A percentile compares a stretch with the other conserved stretches of the same genome.
Evolutionary conservation across 331 rosid genomes (phyloP).

Genomic region (Malus hybrid): DNA sequence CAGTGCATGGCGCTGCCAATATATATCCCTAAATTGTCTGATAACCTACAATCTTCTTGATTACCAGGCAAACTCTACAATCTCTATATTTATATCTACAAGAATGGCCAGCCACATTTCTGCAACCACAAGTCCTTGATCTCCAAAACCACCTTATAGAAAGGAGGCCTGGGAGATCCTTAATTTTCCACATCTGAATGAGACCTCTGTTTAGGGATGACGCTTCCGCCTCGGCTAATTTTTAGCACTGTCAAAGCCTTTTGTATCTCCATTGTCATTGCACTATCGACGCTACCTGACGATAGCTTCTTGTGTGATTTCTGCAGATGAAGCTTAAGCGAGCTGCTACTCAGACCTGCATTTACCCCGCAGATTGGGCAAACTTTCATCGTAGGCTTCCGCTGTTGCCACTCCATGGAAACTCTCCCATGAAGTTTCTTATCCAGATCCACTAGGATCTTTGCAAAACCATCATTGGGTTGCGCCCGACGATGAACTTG

Average conservation of each 20-base stretch:
- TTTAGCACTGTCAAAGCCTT: conserved; percentile 68
- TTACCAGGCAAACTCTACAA: neutral
- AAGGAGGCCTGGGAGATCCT: neutral
- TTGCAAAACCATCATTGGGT: conserved; percentile 92
- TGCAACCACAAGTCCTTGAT: neutral
- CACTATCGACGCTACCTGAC: conserved; percentile 89
- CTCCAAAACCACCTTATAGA: neutral
- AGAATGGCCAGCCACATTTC: neutral
- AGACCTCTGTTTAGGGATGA: conserved; percentile 64
- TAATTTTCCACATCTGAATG: conserved; percentile 34
- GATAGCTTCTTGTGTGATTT: conserved; percentile 83
- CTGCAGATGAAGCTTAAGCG: conserved; percentile 79
- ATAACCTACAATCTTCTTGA: neutral
- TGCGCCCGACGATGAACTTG: conserved; percentile 87
- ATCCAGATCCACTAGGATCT: conserved; percentile 49
- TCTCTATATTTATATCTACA: neutral
- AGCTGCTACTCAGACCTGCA: conserved; percentile 91
- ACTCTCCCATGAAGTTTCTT: conserved; percentile 60
- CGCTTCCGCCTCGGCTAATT: conserved; percentile 70
- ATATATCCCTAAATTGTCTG: neutral
- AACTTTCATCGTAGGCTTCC: conserved; percentile 76
- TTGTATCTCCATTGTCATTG: conserved; percentile 90
- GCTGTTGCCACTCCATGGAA: conserved; percentile 89
- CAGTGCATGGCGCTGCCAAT: neutral
- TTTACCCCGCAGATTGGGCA: conserved; percentile 89